A percentile compares a stretch with the other conserved stretches of the same genome.
phyloP scores from a whole-genome alignment of 2,329 filamentous ascomycete species.

The Trichoderma sp. region DNA sequence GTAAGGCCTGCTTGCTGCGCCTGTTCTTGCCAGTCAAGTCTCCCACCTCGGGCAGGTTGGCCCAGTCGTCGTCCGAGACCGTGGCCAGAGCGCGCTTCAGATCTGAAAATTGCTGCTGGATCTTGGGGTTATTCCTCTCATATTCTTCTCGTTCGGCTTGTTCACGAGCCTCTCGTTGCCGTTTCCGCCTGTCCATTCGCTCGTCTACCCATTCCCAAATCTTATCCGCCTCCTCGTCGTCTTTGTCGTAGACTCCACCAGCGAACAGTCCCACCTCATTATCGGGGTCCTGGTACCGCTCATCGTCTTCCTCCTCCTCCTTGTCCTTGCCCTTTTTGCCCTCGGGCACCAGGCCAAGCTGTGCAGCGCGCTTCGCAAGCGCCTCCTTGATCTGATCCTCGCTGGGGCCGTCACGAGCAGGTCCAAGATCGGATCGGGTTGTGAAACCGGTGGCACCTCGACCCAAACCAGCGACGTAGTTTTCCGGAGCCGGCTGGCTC shows the following conservation, averaged over 20 bases:
- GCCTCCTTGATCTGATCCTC: slow-evolving; percentile 99
- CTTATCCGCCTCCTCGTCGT: slow-evolving; percentile 94
- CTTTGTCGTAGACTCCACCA: slow-evolving; percentile 91
- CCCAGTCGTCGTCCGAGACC: slow-evolving; percentile 95
- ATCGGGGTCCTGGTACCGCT: slow-evolving; percentile 90
- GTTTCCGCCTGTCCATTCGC: slow-evolving; percentile 89
- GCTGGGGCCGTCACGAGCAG: slow-evolving; percentile 89
- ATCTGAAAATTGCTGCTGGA: slow-evolving; percentile 95
- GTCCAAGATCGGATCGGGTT: slow-evolving; percentile 92
- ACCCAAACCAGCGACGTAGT: slow-evolving; percentile 93
- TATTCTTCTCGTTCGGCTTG: slow-evolving; percentile 88
- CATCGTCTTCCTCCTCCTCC: slow-evolving; percentile 69
- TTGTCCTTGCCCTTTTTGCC: slow-evolving; percentile 70
- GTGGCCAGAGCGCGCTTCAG: slow-evolving; percentile 85
- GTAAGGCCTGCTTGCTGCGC: slow-evolving; percentile 75
- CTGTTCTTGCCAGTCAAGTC: slow-evolving; percentile 94
- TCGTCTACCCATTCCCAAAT: slow-evolving; percentile 97
- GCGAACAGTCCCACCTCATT: slow-evolving; percentile 96
- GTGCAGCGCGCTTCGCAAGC: slow-evolving; percentile 86
- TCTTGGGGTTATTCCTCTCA: slow-evolving; percentile 96
- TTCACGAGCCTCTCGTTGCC: slow-evolving; percentile 93
- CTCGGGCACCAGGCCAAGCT: slow-evolving; percentile 68
- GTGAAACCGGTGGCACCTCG: slow-evolving; percentile 98
- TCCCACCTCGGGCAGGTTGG: slow-evolving; percentile 89
- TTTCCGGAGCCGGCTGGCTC: slow-evolving; percentile 78